Base-by-base conservation (phyloP, 2,329 filamentous ascomycete genomes). In the Tolypocladium endophyticum region DNA sequence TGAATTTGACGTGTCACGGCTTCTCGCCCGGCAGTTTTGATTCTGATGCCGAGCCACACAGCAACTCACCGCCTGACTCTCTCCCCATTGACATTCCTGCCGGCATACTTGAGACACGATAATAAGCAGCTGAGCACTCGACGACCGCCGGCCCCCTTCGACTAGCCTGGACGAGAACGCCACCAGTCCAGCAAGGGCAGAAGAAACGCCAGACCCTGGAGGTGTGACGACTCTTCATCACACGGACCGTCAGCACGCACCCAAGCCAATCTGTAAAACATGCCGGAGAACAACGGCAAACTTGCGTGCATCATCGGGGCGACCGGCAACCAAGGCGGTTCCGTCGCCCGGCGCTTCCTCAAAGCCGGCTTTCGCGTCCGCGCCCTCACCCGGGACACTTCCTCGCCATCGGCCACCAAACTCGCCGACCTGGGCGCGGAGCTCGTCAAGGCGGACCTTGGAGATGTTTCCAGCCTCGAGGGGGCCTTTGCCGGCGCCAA, bases 241-340 rank as follows among this genome's bases (percentile, higher is more conserved):
- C 5, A 6, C 47, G 2, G 23, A 20, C 14, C 2, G 56, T 16
- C 60, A 56, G 54, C n/a, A 33, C 33, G 18, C 25, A 33, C 20
- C 7, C 50, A n/a, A 5, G 11, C 20, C 28, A 7, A 11, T 33
- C 20, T 14, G 47, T 1, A 8, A 30, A 30, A 53, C 50, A 53
- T 53, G 30, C n/a, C 20, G 57, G 39, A 38, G 36, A 52, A 53
- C 1, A n/a, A 36, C 35, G 36, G 67, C 16, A 78, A 77, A 59
- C 64, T 79, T 57, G 66, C 80, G 47, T 74, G 74, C 28, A 74
- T 81, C 6, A 70, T 80, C 55, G 78, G 79, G 18, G 77, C 76
- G 30, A 81, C 79, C 11, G 79, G 77, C 45, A 77, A 76, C 60
- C 79, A 83, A 61, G 80, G 80, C 60, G 77, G 79, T n/a, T 78